A percentile compares a stretch with the other conserved stretches of the same genome.
Conservation (phyloP, 208 protist species). For the Leishmania guyanensis region DNA sequence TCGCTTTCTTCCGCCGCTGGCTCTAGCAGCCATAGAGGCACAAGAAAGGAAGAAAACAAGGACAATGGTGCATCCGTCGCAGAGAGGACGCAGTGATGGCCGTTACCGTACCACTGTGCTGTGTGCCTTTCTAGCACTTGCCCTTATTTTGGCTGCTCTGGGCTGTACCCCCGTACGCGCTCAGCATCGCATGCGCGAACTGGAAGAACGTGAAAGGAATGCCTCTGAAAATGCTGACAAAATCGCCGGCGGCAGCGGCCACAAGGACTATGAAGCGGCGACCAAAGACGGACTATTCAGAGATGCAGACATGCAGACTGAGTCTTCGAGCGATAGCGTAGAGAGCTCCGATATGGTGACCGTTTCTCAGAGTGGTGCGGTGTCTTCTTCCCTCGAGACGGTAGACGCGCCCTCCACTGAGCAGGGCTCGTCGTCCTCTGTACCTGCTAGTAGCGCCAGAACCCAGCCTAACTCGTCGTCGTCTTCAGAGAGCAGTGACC, state of each 20-base stretch:
- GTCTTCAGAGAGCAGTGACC: not conserved
- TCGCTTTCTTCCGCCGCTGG: not conserved
- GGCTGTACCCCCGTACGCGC: not conserved
- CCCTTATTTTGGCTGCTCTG: not conserved
- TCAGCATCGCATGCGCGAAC: not conserved
- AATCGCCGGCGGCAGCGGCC: not conserved
- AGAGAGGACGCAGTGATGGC: not conserved
- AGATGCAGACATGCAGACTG: not conserved
- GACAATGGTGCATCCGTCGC: not conserved
- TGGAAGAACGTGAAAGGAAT: not conserved
- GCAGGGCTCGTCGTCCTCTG: not conserved
- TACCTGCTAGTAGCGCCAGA: not conserved
- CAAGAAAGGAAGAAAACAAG: not conserved
- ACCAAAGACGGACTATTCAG: not conserved
- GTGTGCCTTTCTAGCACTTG: not conserved
- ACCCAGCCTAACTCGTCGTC: not conserved
- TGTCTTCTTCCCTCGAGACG: not conserved
- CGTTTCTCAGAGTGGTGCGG: not conserved
- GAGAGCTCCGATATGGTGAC: not conserved
- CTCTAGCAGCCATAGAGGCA: not conserved
- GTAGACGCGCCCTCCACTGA: not conserved
- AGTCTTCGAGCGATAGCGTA: not conserved
- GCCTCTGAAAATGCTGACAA: not conserved
- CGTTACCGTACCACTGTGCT: not conserved
- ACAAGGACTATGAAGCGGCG: not conserved